phyloP scores from a whole-genome alignment of 805 yeast genomes.

The Metschnikowia arizonensis region DNA sequence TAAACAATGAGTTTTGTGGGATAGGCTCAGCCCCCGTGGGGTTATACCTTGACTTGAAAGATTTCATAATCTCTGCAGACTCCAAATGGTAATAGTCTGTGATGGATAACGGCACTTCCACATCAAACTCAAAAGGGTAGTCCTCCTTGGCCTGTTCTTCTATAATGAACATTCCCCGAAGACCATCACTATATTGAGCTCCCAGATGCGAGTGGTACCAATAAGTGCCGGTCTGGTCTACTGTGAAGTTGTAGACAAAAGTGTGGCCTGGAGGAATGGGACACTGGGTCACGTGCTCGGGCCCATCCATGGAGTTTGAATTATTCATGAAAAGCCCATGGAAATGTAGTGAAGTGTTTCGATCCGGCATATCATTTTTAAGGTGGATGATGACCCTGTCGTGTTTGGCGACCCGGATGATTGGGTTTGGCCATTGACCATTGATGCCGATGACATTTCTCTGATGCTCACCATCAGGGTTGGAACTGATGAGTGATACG shows the following conservation, averaged over 20 bases:
- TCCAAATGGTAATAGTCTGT: constrained; percentile 63
- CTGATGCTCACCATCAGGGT: constrained; percentile 53
- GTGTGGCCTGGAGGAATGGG: constrained; percentile 40
- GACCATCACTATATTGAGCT: constrained; percentile 73
- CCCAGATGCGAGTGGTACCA: constrained; percentile 85
- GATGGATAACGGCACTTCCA: constrained; percentile 53
- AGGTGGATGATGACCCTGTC: constrained; percentile 41
- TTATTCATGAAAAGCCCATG: constrained; percentile 43
- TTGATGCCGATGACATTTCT: constrained; percentile 59
- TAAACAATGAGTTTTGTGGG: constrained; percentile 62
- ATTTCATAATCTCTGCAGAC: constrained; percentile 41
- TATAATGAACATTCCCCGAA: constrained; percentile 63
- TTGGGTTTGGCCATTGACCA: constrained; percentile 42
- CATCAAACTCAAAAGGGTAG: constrained; percentile 57
- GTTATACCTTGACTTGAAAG: constrained; percentile 59
- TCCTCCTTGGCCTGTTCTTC: constrained; percentile 44
- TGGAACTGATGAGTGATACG: constrained; percentile 38
- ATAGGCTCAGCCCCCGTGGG: constrained; percentile 87
- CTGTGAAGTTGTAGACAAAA: constrained; percentile 35
- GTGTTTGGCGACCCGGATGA: constrained; percentile 32
- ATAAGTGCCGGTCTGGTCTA: constrained; percentile 22
- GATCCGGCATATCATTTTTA: constrained; percentile 30
- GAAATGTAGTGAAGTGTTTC: constrained; percentile 41
- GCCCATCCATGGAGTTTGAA: constrained; percentile 43
- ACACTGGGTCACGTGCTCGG: constrained; percentile 45